Base-by-base conservation (phyloP, 805 yeast genomes). In the Myxozyma vanderwaltii region DNA sequence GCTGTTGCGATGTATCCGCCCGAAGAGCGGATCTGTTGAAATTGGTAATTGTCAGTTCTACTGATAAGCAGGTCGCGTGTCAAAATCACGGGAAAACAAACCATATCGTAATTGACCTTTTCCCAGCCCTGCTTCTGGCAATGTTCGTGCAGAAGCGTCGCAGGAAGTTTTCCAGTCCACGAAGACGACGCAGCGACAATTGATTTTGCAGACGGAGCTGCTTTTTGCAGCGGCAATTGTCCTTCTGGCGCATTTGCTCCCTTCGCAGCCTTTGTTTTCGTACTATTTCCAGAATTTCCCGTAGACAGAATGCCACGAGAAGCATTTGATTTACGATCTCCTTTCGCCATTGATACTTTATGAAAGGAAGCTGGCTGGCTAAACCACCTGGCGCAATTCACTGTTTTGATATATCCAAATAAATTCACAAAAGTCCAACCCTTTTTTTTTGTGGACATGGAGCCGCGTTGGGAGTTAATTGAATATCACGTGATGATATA, bases 161-260 rank as follows among this genome's bases (percentile, higher is more conserved):
- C 90, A 0, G 99, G 98, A 15, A 92, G 77, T 68, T 92, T 92
- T 0, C 99, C 99, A 0, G 97, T 91, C 97, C 97, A 91, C 29
- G 92, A 89, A 46, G 85, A 76, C 38, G 86, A 81, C 15, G 87
- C 85, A 0, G 88, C 80, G 0, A 85, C 87, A n/a, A 79, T 73
- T 5, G 58, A 31, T 35, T 67, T 63, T 26, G 67, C 68, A 17
- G 68, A 40, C 33, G 67, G 67, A 8, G 67, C 58, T 3, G 51
- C 24, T 50, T 51, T 57, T 44, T 61, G 65, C 21, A 51, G 40
- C n/a, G 59, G 66, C 36, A 58, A 33, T 19, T 31, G 48, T 21
- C 41, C 58, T 12, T 38, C 55, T 7, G 47, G 45, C 2, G 17
- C 39, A 3, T 50, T 23, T 19, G 23, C 44, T 5, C 36, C 27